A percentile compares a stretch with the other conserved stretches of the same genome.
phyloP scores from a whole-genome alignment of 495 filamentous ascomycete genomes.

The Penicillium herquei region DNA sequence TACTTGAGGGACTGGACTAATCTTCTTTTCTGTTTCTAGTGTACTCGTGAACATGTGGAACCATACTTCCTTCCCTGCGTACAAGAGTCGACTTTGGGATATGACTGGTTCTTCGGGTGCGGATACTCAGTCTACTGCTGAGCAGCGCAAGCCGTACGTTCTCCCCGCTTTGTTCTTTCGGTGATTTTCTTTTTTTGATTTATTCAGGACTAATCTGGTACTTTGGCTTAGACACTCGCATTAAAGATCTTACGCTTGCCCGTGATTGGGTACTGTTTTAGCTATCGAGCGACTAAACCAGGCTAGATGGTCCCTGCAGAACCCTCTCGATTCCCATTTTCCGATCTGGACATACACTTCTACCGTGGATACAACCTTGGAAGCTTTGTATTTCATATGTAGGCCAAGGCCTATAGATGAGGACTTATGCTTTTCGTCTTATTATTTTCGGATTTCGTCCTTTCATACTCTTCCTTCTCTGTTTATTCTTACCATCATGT shows the following conservation, averaged over 20 bases:
- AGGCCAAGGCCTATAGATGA: too few species aligned
- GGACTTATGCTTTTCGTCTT: too few species aligned
- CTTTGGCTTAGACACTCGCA: too few species aligned
- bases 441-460: not conserved
- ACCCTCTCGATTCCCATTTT: too few species aligned
- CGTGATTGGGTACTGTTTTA: too few species aligned
- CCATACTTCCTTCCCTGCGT: conserved; percentile 56
- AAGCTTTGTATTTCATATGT: too few species aligned
- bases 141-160: conserved; percentile 37
- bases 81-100: conserved; percentile 60
- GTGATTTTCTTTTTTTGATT: not conserved
- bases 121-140: conserved; percentile 16
- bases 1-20: not conserved
- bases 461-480: not conserved
- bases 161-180: not conserved
- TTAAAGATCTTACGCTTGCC: too few species aligned
- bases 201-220: not conserved
- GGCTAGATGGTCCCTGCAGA: too few species aligned
- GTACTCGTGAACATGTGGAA: conserved; percentile 79
- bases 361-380: too few species aligned
- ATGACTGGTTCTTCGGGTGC: conserved; percentile 25
- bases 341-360: too few species aligned
- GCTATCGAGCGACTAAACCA: too few species aligned
- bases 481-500: not conserved
- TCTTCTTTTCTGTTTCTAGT: conserved; percentile 21